Base-by-base conservation (phyloP, 108 stramenopile species). In the Stephanodiscus triporus region DNA sequence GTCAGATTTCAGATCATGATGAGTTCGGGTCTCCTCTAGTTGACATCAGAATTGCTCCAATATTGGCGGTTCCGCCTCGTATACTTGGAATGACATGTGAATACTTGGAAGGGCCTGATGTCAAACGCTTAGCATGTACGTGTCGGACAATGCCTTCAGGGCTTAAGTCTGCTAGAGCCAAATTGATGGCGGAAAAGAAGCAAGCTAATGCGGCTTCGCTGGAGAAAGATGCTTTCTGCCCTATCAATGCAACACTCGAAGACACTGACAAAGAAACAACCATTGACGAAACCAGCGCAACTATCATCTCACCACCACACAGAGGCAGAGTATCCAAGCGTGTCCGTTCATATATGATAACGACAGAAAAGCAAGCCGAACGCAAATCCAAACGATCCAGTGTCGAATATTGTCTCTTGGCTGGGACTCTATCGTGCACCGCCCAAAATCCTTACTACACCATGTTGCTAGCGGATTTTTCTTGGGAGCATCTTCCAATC, bases 21-120 rank as follows among this genome's bases (percentile, higher is more conserved):
- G 76, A 81, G 20, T 80, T 83, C 82, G 90, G 87, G 56, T 91
- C 90, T 51, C 91, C 94, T 20, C 51, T 66, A 36, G 56, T 95
- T 1, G 72, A 66, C 11, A 54, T 95, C 0, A 64, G 68, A 37
- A 53, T 93, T 2, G 86, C 89, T 37, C 88, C 88, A 4, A 64
- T 95, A 66, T 68, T 95, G 38, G 72, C 69, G 37, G 56, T 91
- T 29, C 86, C 92, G 2, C 68, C 76, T 26, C 17, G 14, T 32
- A 67, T 83, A 7, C 62, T 95, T 34, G 86, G 81, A 47, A 65
- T 24, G 16, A 84, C 91, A 27, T 91, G 87, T 75, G 69, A 59
- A n/a, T 95, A 60, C 58, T 53, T 95, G 19, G 84, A 51, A 63
- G 68, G 75, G 16, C 61, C 61, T 14, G 68, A 75, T 48, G 47